Evolutionary conservation across 306 rosid genomes (phyloP).

Genomic region (Malus asiatica): DNA sequence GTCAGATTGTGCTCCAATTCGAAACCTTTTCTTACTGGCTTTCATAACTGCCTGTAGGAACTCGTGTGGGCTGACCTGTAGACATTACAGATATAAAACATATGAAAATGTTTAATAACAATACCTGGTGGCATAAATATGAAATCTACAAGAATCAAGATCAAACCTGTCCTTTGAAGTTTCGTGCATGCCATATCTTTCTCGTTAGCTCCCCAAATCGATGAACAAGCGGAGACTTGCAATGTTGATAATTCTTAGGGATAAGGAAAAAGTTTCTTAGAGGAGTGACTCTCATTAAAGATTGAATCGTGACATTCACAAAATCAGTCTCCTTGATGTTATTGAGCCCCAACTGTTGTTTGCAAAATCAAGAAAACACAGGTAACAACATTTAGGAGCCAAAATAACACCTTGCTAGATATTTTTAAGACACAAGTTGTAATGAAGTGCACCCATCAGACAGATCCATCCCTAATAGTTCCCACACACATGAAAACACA

Average conservation of each 20-base stretch:
- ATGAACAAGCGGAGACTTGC: slow-evolving; percentile 85
- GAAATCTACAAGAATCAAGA: slow-evolving; percentile 10
- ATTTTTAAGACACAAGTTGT: not conserved
- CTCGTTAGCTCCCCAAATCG: slow-evolving; percentile 96
- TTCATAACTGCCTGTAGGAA: slow-evolving; percentile 98
- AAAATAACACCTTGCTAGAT: not conserved
- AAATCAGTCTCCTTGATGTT: slow-evolving; percentile 97
- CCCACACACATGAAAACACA: not conserved
- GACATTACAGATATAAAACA: slow-evolving; percentile 11
- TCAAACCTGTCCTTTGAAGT: slow-evolving; percentile 94
- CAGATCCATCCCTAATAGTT: not conserved
- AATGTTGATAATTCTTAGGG: slow-evolving; percentile 76
- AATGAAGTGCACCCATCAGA: not conserved
- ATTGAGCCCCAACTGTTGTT: slow-evolving; percentile 79
- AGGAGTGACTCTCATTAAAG: slow-evolving; percentile 93
- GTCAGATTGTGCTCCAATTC: slow-evolving; percentile 86
- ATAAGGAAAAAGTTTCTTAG: slow-evolving; percentile 89
- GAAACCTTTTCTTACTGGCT: slow-evolving; percentile 84
- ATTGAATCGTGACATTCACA: slow-evolving; percentile 92
- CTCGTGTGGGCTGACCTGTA: slow-evolving; percentile 94
- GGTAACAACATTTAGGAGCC: slow-evolving; percentile 13
- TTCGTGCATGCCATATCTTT: slow-evolving; percentile 95
- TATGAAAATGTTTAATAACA: not conserved
- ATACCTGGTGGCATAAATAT: not conserved
- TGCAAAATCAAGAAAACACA: not conserved